Conservation (phyloP, 495 filamentous ascomycete species). For the Daldinia concentrica region DNA sequence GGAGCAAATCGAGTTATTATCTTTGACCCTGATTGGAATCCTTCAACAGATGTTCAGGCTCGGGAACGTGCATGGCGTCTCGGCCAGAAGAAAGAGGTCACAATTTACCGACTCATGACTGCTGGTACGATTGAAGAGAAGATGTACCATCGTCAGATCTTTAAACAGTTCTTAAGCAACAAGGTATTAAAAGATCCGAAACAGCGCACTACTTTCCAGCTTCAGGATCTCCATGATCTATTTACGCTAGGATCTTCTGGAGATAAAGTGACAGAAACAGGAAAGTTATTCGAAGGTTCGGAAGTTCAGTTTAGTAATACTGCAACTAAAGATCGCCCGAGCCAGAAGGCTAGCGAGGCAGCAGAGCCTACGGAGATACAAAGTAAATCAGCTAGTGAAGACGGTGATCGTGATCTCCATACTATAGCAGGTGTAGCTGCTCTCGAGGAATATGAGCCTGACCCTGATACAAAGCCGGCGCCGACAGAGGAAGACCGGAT, state of each 20-base stretch:
- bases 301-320: constrained; percentile 70
- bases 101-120: constrained; percentile 95
- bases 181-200: constrained; percentile 94
- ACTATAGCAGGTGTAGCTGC: constrained; percentile 53
- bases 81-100: constrained; percentile 92
- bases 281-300: constrained; percentile 81
- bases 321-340: constrained; percentile 50
- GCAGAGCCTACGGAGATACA: constrained; percentile 12
- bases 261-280: constrained; percentile 80
- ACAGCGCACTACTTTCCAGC: constrained; percentile 83
- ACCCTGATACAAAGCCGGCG: constrained; percentile 44
- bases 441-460: constrained; percentile 50
- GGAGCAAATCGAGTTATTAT: constrained; percentile 96
- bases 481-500: constrained; percentile 68
- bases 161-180: constrained; percentile 94
- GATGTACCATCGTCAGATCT: constrained; percentile 97
- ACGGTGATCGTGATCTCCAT: constrained; percentile 43
- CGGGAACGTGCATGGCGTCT: constrained; percentile 96
- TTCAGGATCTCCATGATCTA: constrained; percentile 87
- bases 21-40: constrained; percentile 98
- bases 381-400: constrained; percentile 50
- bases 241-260: constrained; percentile 80
- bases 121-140: constrained; percentile 98
- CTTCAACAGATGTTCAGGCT: constrained; percentile 90
- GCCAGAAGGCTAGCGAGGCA: constrained; percentile 18